These are phyloP conservation scores for Yamadazyma phyllophila DNA, from an alignment of 805 yeast species.

Conservation along the genomic window DNA sequence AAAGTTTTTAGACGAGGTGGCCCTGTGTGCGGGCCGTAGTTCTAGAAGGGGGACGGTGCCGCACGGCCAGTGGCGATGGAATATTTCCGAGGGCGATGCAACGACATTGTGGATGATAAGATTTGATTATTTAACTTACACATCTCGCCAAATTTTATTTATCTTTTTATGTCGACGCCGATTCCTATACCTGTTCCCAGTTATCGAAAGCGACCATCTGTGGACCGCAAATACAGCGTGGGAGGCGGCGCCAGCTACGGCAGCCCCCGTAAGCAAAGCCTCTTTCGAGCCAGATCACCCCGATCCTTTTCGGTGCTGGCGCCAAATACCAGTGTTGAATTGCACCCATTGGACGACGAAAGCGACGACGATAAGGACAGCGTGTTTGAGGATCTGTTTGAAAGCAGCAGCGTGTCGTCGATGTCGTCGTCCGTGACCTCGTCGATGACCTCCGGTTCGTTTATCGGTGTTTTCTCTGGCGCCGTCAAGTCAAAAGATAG, in stretches of 20 bases:
- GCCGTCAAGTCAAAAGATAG: background rate
- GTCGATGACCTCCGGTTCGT: background rate
- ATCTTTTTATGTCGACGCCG: background rate
- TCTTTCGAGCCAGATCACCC: background rate
- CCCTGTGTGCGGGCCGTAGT: too few relatives aligned
- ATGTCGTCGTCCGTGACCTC: slow-evolving; percentile 2
- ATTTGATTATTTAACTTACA: too few relatives aligned
- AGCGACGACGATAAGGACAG: slow-evolving; percentile 8
- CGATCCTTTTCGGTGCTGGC: background rate
- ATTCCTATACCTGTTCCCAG: slow-evolving; percentile 2
- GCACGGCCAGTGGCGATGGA: background rate
- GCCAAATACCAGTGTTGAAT: background rate
- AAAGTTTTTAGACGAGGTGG: too few relatives aligned
- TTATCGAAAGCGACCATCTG: too few relatives aligned
- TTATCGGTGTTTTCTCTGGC: background rate
- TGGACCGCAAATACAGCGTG: too few relatives aligned
- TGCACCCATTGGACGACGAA: slow-evolving; percentile 9
- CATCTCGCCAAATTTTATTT: background rate
- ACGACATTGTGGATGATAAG: too few relatives aligned
- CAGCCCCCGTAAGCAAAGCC: background rate
- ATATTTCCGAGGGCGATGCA: background rate
- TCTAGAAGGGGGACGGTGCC: too few relatives aligned
- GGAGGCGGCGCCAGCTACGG: background rate
- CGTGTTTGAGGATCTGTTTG: slow-evolving; percentile 13
- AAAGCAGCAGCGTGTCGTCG: slow-evolving; percentile 7